phyloP scores from a whole-genome alignment of 2,329 filamentous ascomycete genomes.

The Pleurostoma richardsiae region DNA sequence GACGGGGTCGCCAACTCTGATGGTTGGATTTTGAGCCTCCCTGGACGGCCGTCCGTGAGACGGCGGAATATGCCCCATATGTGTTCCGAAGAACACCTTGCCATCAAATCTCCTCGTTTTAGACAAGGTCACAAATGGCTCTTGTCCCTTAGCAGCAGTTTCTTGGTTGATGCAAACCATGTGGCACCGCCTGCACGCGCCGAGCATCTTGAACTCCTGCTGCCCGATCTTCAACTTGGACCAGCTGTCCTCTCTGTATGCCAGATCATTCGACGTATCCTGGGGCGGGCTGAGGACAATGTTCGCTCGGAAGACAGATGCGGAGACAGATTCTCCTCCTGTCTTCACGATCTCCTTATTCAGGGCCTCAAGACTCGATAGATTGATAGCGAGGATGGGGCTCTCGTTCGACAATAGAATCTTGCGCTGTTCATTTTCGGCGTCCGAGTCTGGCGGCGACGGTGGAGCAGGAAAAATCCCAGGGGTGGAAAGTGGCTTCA shows the following conservation, averaged over 20 bases:
- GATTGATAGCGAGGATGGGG: conserved; percentile 80
- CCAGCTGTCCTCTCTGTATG: conserved; percentile 84
- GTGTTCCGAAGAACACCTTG: conserved; percentile 85
- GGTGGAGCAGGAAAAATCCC: conserved; percentile 28
- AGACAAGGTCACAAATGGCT: conserved; percentile 82
- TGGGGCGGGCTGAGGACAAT: conserved; percentile 60
- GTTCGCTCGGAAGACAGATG: conserved; percentile 83
- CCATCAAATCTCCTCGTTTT: conserved; percentile 81
- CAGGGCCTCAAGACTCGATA: conserved; percentile 71
- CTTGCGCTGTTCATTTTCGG: conserved; percentile 39
- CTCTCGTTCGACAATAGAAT: conserved; percentile 91
- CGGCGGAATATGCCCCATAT: conserved; percentile 51
- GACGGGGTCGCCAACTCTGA: conserved; percentile 45
- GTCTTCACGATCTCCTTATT: conserved; percentile 65
- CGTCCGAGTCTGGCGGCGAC: conserved; percentile 54
- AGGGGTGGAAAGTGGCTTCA: conserved; percentile 8
- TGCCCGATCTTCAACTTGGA: conserved; percentile 58
- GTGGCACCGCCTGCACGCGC: conserved; percentile 82
- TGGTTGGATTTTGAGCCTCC: conserved; percentile 33
- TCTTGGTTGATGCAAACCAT: conserved; percentile 94
- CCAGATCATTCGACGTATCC: conserved; percentile 22
- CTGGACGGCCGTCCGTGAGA: conserved; percentile 8
- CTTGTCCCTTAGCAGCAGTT: conserved; percentile 70
- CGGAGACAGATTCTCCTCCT: conserved; percentile 60
- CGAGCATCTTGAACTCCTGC: conserved; percentile 66